Evolutionary conservation across 768 basidiomycete species (phyloP), one percentile per base, ranked within the genome.

Genomic region (Filobasidium wieringae): DNA sequence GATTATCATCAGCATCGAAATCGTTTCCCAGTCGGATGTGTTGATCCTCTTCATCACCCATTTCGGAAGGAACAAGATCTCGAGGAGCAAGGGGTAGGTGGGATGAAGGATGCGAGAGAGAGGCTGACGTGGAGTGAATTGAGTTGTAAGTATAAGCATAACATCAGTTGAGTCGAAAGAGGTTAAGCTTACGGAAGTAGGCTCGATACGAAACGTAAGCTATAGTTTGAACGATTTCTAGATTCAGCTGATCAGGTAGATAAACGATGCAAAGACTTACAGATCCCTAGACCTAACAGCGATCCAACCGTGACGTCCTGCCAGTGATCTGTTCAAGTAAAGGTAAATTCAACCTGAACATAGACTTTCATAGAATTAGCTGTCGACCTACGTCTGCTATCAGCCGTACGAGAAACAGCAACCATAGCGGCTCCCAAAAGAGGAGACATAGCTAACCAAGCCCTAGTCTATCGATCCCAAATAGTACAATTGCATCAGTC

Each of bases 251-350:
- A 9, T 6, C 34, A 14, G 12, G 33, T 2, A 19, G 2, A 5
- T n/a, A n/a, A 22, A 4, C 2, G 43, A 4, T 7, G 15, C 24
- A 12, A 8, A 3, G 34, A 85, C 74, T 80, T 85, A 17, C 88
- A 77, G 57, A 87, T 75, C 43, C 79, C 68, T 17, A 86, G 76
- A 12, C 92, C 93, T 7, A 96, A 77, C 29, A 84, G 53, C 2
- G 83, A 80, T 5, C 92, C 91, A 1, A 86, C 81, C 8, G 88
- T 67, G 40, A 95, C 86, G 64, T 99, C 93, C 5, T 88, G 83
- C 86, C 88, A 91, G 71, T 93, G 89, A 72, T 93, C 87, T 88
- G 61, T 31, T 37, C 33, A 49, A 57, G 30, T 6, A 34, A 53
- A n/a, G 17, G 55, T 15, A 7, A 15, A 30, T 14, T 43, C 4